Base-by-base conservation (phyloP, 306 rosid species). In the Rosa multiflora region DNA sequence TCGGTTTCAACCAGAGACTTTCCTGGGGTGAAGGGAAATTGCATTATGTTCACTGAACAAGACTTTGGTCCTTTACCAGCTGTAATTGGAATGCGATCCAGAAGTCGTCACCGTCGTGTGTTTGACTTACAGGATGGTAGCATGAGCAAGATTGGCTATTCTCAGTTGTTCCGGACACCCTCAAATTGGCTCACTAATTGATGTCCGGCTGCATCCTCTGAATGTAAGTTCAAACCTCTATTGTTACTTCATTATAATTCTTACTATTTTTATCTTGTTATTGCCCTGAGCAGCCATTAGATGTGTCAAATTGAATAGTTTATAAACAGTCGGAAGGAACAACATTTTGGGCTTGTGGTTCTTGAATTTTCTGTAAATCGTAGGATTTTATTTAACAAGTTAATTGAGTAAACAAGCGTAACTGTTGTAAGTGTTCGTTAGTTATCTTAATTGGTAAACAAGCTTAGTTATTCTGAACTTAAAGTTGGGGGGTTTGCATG, bases 41-140 rank as follows among this genome's bases (percentile, higher is more conserved):
- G 89, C 70, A 78, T 86, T 73, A 80, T 59, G 15, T 82, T 72
- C 62, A 15, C 70, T 2, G 84, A 86, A 14, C 70, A 64, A 14
- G 43, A 32, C n/a, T 64, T 64, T 6, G 70, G 70, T 14, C 43
- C 11, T 64, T 37, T 64, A 35, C 70, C 70, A 11, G 43, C 44
- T 23, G 70, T 18, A 29, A 32, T 64, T 35, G 70, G 40, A 29
- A 29, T 18, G 70, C 8, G 46, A 37, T 5, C 44, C 17, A 64
- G 21, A 64, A 64, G 70, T 35, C 70, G 46, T 35, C 70, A 35
- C 21, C 5, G 44, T 64, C 70, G 70, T 64, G 70, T 64, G 44
- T 15, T 64, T 5, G 44, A 64, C 44, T 64, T 64, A 6, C 46
- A 15, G 21, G 70, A 64, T 32, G 70, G 70, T 6, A 64, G 70